Conservation (phyloP, 1,284 basidiomycete species). For the Tilletia horrida region DNA sequence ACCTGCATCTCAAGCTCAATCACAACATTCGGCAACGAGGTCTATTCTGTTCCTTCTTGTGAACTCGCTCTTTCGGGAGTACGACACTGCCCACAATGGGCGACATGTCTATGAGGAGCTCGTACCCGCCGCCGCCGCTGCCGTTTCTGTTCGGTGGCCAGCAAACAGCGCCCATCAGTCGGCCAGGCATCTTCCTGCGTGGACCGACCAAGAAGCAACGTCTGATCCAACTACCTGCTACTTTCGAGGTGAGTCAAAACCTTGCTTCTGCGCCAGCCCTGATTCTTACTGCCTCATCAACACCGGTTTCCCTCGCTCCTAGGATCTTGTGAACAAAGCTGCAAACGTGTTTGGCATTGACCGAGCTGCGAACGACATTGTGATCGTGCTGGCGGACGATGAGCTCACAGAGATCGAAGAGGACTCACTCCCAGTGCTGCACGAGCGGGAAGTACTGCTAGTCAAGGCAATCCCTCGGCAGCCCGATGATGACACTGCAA, state of each 20-base stretch:
- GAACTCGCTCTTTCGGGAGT: too few relatives aligned
- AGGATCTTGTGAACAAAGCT: slow-evolving; percentile 7
- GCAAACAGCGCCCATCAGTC: neutral
- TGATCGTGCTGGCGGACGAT: slow-evolving; percentile 4
- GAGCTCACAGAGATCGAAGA: slow-evolving; percentile 12
- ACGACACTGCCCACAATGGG: too few relatives aligned
- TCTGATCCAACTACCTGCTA: slow-evolving; percentile 6
- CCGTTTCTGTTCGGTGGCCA: neutral
- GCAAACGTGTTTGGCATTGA: slow-evolving; percentile 6
- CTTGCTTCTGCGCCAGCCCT: too few relatives aligned
- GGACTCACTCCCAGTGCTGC: neutral
- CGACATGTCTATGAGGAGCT: too few relatives aligned
- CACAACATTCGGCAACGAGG: too few relatives aligned
- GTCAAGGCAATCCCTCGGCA: slow-evolving; percentile 3
- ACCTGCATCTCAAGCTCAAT: too few relatives aligned
- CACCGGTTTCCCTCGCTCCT: too few relatives aligned
- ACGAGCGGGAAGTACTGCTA: slow-evolving; percentile 1
- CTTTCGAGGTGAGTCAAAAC: neutral
- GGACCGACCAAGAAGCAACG: neutral
- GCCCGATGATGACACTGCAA: too few relatives aligned
- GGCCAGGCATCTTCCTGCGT: neutral
- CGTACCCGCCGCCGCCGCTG: too few relatives aligned
- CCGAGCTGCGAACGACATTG: neutral
- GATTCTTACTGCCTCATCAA: too few relatives aligned
- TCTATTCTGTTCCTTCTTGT: too few relatives aligned